These are phyloP conservation scores for Cucurbita maxima DNA, from an alignment of 306 rosid genomes.

Conservation along the genomic window DNA sequence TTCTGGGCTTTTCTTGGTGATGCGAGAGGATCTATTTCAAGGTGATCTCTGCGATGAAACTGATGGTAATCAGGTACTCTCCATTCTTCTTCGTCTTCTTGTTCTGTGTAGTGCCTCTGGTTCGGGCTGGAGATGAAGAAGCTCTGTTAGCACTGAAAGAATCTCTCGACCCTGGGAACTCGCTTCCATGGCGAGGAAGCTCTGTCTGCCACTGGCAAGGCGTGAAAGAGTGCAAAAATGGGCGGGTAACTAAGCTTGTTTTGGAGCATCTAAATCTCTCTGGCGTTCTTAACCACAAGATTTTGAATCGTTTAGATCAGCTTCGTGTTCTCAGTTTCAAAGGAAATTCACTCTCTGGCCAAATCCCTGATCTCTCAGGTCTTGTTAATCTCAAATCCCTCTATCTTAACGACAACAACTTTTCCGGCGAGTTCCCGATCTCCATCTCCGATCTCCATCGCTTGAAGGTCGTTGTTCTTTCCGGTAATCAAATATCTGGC, in stretches of 20 bases:
- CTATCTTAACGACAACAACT: slow-evolving; percentile 48
- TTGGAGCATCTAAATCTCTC: slow-evolving; percentile 55
- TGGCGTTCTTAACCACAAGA: slow-evolving; percentile 35
- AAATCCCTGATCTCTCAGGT: slow-evolving; percentile 54
- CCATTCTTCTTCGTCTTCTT: slow-evolving; percentile 7
- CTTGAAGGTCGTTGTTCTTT: slow-evolving; percentile 44
- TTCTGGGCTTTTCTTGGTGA: too few relatives aligned
- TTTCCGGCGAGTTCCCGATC: slow-evolving; percentile 64
- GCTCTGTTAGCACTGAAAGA: slow-evolving; percentile 49
- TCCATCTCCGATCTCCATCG: slow-evolving; percentile 65
- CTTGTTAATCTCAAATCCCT: slow-evolving; percentile 68
- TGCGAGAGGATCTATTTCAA: too few relatives aligned
- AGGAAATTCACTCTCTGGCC: slow-evolving; percentile 58
- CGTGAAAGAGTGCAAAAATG: slow-evolving; percentile 52
- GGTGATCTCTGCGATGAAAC: neutral
- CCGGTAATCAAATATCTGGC: slow-evolving; percentile 57
- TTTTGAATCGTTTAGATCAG: slow-evolving; percentile 61
- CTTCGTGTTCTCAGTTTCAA: slow-evolving; percentile 86
- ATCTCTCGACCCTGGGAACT: slow-evolving; percentile 35
- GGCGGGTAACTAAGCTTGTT: slow-evolving; percentile 69
- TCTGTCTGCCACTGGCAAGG: slow-evolving; percentile 66
- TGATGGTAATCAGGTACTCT: slow-evolving; percentile 9
- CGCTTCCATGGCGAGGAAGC: slow-evolving; percentile 49
- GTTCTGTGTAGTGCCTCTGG: neutral
- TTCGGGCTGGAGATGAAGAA: slow-evolving; percentile 35